These are phyloP conservation scores for Geranium brycei DNA, from an alignment of 345 rosid genomes.

Conservation along the genomic window DNA sequence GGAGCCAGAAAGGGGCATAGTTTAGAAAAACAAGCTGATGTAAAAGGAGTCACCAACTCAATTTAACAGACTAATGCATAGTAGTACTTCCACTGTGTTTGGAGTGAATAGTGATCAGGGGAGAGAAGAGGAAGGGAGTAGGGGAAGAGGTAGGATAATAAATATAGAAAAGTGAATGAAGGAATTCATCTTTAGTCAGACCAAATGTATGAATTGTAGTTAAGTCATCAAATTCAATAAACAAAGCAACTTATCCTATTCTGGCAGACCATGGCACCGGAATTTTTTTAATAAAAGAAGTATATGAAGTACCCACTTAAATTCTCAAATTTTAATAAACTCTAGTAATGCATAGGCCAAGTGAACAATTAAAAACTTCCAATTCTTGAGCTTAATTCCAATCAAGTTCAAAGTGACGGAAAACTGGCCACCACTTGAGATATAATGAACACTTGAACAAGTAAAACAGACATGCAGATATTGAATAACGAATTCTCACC, in stretches of 20 bases:
- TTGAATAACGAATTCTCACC: slow-evolving; percentile 15
- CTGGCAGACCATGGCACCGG: neutral
- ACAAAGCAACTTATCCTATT: neutral
- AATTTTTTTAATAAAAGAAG: too few species aligned
- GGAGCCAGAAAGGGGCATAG: slow-evolving; percentile 1
- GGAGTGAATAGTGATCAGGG: neutral
- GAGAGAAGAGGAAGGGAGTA: neutral
- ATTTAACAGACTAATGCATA: neutral
- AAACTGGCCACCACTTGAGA: neutral
- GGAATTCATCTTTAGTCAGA: neutral
- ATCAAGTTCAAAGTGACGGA: neutral
- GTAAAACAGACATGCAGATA: neutral
- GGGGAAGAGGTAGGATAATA: neutral
- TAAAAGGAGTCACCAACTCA: neutral
- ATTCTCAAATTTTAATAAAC: neutral
- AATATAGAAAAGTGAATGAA: neutral
- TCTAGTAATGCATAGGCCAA: neutral
- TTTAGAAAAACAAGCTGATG: slow-evolving; percentile 1
- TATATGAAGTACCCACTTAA: neutral
- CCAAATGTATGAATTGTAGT: neutral
- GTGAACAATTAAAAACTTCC: neutral
- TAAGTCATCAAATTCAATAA: neutral
- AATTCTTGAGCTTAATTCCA: neutral
- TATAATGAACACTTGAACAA: neutral
- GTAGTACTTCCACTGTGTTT: neutral